phyloP scores from a whole-genome alignment of 305 asterid genomes.

The Salvia sclarea region DNA sequence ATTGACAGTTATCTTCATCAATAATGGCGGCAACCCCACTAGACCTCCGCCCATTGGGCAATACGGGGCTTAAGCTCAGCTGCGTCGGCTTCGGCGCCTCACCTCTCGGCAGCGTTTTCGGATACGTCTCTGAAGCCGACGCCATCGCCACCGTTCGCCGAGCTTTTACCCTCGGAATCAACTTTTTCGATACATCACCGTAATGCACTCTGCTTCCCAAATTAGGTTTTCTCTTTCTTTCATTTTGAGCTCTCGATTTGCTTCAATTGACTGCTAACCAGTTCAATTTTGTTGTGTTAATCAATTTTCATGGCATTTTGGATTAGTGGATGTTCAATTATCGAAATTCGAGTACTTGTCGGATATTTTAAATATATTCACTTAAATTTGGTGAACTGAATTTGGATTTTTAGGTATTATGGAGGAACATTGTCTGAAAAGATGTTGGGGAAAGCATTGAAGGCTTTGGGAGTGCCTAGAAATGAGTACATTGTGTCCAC shows the following conservation, averaged over 20 bases:
- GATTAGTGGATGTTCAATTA: neutral
- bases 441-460: constrained; percentile 76
- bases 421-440: constrained; percentile 88
- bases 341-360: constrained; percentile 1
- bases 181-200: constrained; percentile 98
- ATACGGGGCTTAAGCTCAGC: constrained; percentile 78
- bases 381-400: neutral
- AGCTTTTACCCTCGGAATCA: constrained; percentile 80
- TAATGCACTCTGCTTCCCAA: constrained; percentile 32
- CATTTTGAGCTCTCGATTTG: neutral
- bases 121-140: constrained; percentile 69
- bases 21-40: constrained; percentile 52
- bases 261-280: neutral
- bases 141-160: constrained; percentile 76
- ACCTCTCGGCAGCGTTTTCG: constrained; percentile 88
- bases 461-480: constrained; percentile 84
- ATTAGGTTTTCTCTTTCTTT: neutral
- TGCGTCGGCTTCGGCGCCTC: constrained; percentile 94
- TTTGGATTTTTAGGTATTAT: constrained; percentile 58
- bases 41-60: constrained; percentile 77
- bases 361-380: neutral
- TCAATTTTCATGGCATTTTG: neutral
- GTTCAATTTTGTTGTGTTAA: neutral
- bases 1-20: neutral
- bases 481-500: constrained; percentile 83